These are phyloP conservation scores for Tilletia walkeri DNA, from an alignment of 1,284 basidiomycete genomes.

Conservation along the genomic window DNA sequence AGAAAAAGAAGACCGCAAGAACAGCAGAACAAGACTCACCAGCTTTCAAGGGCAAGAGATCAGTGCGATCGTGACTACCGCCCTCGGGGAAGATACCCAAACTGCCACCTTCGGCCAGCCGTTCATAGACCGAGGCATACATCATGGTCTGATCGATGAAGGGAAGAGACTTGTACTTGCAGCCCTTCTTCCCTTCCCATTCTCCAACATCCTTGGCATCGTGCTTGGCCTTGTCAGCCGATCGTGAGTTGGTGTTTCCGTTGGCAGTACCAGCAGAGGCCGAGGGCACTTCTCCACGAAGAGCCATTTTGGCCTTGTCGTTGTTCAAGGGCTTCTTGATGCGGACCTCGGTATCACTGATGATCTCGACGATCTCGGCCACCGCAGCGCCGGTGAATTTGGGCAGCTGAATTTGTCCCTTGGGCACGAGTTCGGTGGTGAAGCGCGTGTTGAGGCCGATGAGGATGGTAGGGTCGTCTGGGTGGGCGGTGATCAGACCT, in stretches of 20 bases:
- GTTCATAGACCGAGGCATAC: constrained; percentile 89
- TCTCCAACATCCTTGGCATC: constrained; percentile 24
- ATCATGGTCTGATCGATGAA: constrained; percentile 85
- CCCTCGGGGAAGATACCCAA: constrained; percentile 59
- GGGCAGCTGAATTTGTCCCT: constrained; percentile 83
- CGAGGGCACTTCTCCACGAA: constrained; percentile 25
- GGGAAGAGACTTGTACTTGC: constrained; percentile 49
- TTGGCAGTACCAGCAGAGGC: constrained; percentile 18
- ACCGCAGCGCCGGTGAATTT: constrained; percentile 75
- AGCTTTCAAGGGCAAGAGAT: constrained; percentile 54
- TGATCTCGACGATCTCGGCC: constrained; percentile 81
- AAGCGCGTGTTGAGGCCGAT: constrained; percentile 80
- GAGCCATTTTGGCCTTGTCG: constrained; percentile 36
- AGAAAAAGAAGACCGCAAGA: too few species aligned
- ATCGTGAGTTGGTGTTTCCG: neutral
- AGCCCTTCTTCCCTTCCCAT: constrained; percentile 28
- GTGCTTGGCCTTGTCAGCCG: constrained; percentile 17
- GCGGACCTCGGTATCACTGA: constrained; percentile 76
- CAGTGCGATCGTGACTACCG: constrained; percentile 55
- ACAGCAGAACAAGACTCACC: constrained; percentile 16
- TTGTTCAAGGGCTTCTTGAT: constrained; percentile 80
- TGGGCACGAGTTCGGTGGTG: constrained; percentile 70
- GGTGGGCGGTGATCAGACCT: constrained; percentile 72
- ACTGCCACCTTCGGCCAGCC: constrained; percentile 78
- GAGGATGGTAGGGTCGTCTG: constrained; percentile 64